Percentiles rank a stretch among this genome's conserved stretches.
These are phyloP conservation scores for Phaeosphaeriaceae sp. DNA, from an alignment of 2,329 filamentous ascomycete genomes.

Conservation along the genomic window DNA sequence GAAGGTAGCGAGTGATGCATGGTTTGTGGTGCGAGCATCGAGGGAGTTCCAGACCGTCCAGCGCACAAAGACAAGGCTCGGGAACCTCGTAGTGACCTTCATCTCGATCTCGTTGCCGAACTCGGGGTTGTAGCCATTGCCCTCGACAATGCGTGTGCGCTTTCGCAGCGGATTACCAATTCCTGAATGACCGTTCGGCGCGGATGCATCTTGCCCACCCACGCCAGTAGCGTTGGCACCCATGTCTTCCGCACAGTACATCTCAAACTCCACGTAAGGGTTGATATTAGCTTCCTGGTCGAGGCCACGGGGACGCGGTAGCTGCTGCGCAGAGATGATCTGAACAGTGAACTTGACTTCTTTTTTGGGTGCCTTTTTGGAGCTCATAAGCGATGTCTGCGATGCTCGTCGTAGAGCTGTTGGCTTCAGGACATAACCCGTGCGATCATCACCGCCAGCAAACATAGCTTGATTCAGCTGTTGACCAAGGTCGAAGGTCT, in stretches of 20 bases:
- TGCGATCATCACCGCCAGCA: slow-evolving; percentile 82
- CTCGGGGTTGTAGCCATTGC: slow-evolving; percentile 92
- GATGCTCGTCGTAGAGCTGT: slow-evolving; percentile 71
- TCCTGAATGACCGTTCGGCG: slow-evolving; percentile 70
- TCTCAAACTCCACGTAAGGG: slow-evolving; percentile 93
- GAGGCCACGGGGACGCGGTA: slow-evolving; percentile 81
- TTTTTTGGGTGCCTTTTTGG: slow-evolving; percentile 76
- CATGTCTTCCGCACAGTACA: slow-evolving; percentile 93
- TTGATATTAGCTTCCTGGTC: slow-evolving; percentile 80
- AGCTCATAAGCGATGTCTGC: slow-evolving; percentile 53
- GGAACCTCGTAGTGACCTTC: slow-evolving; percentile 89
- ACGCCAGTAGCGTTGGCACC: slow-evolving; percentile 74
- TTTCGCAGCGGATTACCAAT: slow-evolving; percentile 77
- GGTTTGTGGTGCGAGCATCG: slow-evolving; percentile 74
- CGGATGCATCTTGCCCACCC: slow-evolving; percentile 71
- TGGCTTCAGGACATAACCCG: slow-evolving; percentile 94
- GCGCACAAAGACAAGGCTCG: slow-evolving; percentile 90
- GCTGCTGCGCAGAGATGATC: slow-evolving; percentile 91
- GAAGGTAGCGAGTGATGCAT: slow-evolving; percentile 79
- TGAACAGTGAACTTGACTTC: slow-evolving; percentile 85
- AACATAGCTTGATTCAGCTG: slow-evolving; percentile 99
- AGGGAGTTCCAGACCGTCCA: slow-evolving; percentile 90
- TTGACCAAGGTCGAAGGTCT: slow-evolving; percentile 94
- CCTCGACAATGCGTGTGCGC: slow-evolving; percentile 79
- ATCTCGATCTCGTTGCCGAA: slow-evolving; percentile 84